Evolutionary conservation across 2,329 filamentous ascomycete species (phyloP).

Genomic region (Colletotrichum graminicola): DNA sequence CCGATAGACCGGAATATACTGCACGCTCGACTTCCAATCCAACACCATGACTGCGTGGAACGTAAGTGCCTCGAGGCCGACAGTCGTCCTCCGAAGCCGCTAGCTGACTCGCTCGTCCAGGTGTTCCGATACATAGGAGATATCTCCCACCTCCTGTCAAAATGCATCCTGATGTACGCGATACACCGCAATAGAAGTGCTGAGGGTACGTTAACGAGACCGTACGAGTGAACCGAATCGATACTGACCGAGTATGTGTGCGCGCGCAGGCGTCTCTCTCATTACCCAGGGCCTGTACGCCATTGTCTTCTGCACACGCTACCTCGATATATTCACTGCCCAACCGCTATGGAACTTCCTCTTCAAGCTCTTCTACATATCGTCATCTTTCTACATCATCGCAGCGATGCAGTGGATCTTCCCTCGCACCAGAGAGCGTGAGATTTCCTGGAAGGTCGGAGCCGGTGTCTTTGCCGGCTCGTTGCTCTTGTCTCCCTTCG

Average conservation of each 20-base stretch:
- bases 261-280: slow-evolving; percentile 80
- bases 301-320: slow-evolving; percentile 86
- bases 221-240: not conserved
- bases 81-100: not conserved
- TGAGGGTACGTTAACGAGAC: slow-evolving; percentile 69
- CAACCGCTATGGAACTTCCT: slow-evolving; percentile 76
- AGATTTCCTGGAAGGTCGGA: slow-evolving; percentile 94
- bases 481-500: slow-evolving; percentile 76
- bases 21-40: slow-evolving; percentile 37
- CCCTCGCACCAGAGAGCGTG: slow-evolving; percentile 87
- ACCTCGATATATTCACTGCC: slow-evolving; percentile 82
- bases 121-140: slow-evolving; percentile 85
- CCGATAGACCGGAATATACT: slow-evolving; percentile 2
- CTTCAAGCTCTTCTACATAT: slow-evolving; percentile 91
- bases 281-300: slow-evolving; percentile 92
- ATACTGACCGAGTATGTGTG: slow-evolving; percentile 40
- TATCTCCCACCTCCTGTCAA: slow-evolving; percentile 85
- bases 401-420: slow-evolving; percentile 88
- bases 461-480: slow-evolving; percentile 75
- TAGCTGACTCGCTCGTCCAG: slow-evolving; percentile 50
- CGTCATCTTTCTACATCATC: slow-evolving; percentile 87
- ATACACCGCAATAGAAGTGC: slow-evolving; percentile 91
- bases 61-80: slow-evolving; percentile 47
- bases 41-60: slow-evolving; percentile 57
- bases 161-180: slow-evolving; percentile 89